Evolutionary conservation across 805 yeast genomes (phyloP), one percentile per base, ranked within the genome.

Genomic region (Myxozyma mucilagina): DNA sequence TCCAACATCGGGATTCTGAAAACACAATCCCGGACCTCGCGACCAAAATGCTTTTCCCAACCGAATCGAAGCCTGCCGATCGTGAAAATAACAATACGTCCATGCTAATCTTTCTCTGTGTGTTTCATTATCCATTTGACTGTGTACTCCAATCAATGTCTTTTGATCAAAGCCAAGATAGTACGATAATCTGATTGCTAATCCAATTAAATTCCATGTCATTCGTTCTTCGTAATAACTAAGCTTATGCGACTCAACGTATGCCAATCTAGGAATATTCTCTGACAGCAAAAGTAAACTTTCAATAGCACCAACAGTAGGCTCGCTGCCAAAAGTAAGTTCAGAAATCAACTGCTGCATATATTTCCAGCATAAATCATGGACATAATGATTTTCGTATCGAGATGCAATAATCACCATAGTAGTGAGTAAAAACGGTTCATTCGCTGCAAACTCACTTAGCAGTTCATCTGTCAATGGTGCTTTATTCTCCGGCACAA

Each of bases 1-100:
- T 31, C 62, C 55, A 13, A 47, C 61, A 18, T 47, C 45, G 10
- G 69, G 58, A 41, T 51, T 57, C 35, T 53, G 65, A 43, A 67
- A 67, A 44, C 69, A 67, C 13, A 65, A 56, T 5, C 67, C 68
- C 3, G 70, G 69, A 6, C 69, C 70, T 0, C 69, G 60, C 31
- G 65, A 60, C 69, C 70, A 63, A 43, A 67, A 67, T 29, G 68
- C 66, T 47, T 67, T 59, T 2, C 70, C 69, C 1, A 67, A 60
- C 9, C 69, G 61, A 34, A 67, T 61, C 4, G 70, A 66, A 7
- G 61, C 65, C 54, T 67, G 69, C n/a, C 70, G 61, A 39, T 67
- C 70, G 47, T 64, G 64, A 36, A 66, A 50, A 53, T 67, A 66
- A 48, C 69, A 62, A 43, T 67, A 67, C 1, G 69, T 67, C 70